Base-by-base conservation (phyloP, 805 yeast genomes). In the Monosporozyma solicola region DNA sequence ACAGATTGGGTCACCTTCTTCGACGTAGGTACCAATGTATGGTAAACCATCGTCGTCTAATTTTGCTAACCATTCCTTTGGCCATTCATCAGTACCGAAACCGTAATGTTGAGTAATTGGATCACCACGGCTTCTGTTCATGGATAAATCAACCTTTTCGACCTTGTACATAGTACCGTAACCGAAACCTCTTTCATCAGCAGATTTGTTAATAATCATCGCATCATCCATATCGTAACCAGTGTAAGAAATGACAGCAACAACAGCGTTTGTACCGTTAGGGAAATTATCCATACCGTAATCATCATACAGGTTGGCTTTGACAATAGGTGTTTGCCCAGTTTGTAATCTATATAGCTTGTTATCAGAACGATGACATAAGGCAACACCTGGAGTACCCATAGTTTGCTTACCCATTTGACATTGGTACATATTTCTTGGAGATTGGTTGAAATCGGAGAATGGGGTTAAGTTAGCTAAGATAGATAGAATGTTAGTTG, bases 201-300 rank as follows among this genome's bases (percentile, higher is more conserved):
- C 97, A 50, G 96, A 87, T 71, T 94, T 94, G 72, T 94, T 94
- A 61, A 94, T 81, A 65, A 94, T 94, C 98, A 94, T 92, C 67
- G 99, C 99, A 72, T 94, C 99, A 74, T 94, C 99, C 98, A 94
- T 94, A 87, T 94, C 99, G 68, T 94, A 94, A 62, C 99, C 99
- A 1, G 99, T 94, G 70, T 94, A 94, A 0, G 99, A 91, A 66
- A 94, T 94, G 61, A 94, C 99, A 0, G 99, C 99, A 58, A 94
- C 99, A 55, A 94, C 97, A 2, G 99, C 99, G 67, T 94, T 94
- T 58, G 87, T 89, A 68, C 99, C 99, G 67, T 94, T 94, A 60
- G 99, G 99, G 82, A 89, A 94, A 70, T 90, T 89, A 71, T 94
- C 99, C 89, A 94, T 84, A 47, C 98, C 99, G 66, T 91, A 94